phyloP scores from a whole-genome alignment of 2,329 filamentous ascomycete genomes.

The Teratosphaeria zuluensis region DNA sequence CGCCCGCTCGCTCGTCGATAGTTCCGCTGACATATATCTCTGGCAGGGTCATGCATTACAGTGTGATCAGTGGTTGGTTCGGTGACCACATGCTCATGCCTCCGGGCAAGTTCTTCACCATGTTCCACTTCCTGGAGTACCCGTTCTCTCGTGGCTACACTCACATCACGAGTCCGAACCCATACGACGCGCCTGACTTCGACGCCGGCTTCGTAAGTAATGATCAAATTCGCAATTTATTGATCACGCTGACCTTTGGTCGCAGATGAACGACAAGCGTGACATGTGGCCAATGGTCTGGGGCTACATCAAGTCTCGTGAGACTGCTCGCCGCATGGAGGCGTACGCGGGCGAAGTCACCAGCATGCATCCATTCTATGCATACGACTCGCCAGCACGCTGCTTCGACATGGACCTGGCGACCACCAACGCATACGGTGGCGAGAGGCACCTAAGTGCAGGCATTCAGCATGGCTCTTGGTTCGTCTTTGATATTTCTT shows the following conservation, averaged over 20 bases:
- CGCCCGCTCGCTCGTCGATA: too few relatives aligned
- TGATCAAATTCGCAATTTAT: background rate
- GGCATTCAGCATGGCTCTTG: slow-evolving; percentile 56
- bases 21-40: slow-evolving; percentile 1
- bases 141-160: slow-evolving; percentile 59
- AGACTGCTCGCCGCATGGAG: slow-evolving; percentile 69
- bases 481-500: slow-evolving; percentile 5
- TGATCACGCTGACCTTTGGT: slow-evolving; percentile 40
- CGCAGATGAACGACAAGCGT: slow-evolving; percentile 1
- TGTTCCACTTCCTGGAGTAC: slow-evolving; percentile 75
- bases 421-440: slow-evolving; percentile 66
- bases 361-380: slow-evolving; percentile 59
- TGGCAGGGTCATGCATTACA: slow-evolving; percentile 65
- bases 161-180: slow-evolving; percentile 59
- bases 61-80: slow-evolving; percentile 56
- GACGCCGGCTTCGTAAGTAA: slow-evolving; percentile 63
- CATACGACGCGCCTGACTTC: slow-evolving; percentile 67
- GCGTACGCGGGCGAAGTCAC: slow-evolving; percentile 67
- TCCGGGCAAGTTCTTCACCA: slow-evolving; percentile 70
- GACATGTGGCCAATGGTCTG: slow-evolving; percentile 55
- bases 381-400: slow-evolving; percentile 58
- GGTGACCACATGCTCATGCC: slow-evolving; percentile 52
- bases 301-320: slow-evolving; percentile 74
- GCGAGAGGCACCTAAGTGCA: slow-evolving; percentile 60
- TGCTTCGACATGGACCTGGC: slow-evolving; percentile 64